Conservation (phyloP, 805 yeast species). For the Metschnikowia baotianmanensis region DNA sequence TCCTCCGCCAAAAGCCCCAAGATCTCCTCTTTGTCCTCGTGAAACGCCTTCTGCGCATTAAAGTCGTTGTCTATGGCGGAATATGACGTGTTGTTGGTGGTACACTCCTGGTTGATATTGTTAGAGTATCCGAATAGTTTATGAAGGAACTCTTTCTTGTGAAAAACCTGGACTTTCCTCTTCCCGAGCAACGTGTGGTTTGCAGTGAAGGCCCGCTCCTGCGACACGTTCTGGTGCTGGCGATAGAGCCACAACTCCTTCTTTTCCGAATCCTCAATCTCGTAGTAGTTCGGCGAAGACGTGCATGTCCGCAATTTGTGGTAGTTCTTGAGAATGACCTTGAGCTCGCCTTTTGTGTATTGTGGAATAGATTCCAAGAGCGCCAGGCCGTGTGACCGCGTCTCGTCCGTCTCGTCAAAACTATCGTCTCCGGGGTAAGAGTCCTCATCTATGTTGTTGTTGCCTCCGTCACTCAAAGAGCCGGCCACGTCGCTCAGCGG, state of each 20-base stretch:
- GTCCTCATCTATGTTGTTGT: slow-evolving; percentile 6
- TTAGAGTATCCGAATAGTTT: slow-evolving; percentile 40
- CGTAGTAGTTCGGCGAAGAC: slow-evolving; percentile 5
- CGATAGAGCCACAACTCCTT: slow-evolving; percentile 28
- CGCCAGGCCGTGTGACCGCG: neutral
- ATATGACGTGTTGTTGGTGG: slow-evolving; percentile 41
- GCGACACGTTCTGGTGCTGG: slow-evolving; percentile 30
- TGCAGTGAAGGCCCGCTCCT: slow-evolving; percentile 34
- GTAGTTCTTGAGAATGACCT: slow-evolving; percentile 23
- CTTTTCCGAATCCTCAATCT: slow-evolving; percentile 22
- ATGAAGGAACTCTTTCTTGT: slow-evolving; percentile 39
- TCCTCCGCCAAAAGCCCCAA: slow-evolving; percentile 33
- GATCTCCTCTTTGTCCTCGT: slow-evolving; percentile 44
- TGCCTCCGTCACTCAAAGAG: neutral
- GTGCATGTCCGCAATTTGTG: slow-evolving; percentile 12
- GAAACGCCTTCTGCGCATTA: slow-evolving; percentile 38
- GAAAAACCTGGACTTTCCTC: slow-evolving; percentile 39
- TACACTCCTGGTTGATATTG: slow-evolving; percentile 36
- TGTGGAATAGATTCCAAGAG: slow-evolving; percentile 38
- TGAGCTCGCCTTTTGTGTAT: slow-evolving; percentile 36
- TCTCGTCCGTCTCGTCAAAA: slow-evolving; percentile 2
- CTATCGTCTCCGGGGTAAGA: neutral
- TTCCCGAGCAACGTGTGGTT: slow-evolving; percentile 32
- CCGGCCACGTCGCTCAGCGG: neutral
- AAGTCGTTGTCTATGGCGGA: slow-evolving; percentile 36